Percentiles rank a stretch among this genome's conserved stretches.
These are phyloP conservation scores for Aspergillus carbonarius DNA, from an alignment of 2,329 filamentous ascomycete genomes.

Conservation along the genomic window DNA sequence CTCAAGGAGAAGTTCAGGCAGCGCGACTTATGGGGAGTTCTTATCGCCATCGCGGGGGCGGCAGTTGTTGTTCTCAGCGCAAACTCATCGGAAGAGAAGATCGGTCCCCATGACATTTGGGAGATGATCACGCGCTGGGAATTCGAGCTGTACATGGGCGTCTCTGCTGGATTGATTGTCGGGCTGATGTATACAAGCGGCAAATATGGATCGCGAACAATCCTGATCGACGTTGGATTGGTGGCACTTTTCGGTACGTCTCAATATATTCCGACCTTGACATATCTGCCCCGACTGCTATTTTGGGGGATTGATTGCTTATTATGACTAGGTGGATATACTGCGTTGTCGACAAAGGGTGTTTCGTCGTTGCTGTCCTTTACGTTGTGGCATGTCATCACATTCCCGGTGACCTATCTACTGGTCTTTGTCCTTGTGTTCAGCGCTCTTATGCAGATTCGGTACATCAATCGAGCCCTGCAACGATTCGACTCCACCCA, in stretches of 20 bases:
- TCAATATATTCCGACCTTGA: background rate
- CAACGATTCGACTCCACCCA: constrained; percentile 96
- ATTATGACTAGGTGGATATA: constrained; percentile 73
- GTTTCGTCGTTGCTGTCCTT: constrained; percentile 93
- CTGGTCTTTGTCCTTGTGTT: constrained; percentile 75
- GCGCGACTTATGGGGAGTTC: constrained; percentile 82
- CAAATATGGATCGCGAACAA: constrained; percentile 78
- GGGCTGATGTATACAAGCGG: constrained; percentile 79
- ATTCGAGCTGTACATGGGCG: constrained; percentile 84
- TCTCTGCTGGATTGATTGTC: constrained; percentile 72
- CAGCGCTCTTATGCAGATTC: constrained; percentile 94
- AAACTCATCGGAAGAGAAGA: constrained; percentile 81
- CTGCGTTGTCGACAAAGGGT: constrained; percentile 93
- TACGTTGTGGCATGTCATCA: constrained; percentile 82
- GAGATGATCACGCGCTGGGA: constrained; percentile 80
- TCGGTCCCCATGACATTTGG: constrained; percentile 89
- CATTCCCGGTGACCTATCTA: constrained; percentile 87
- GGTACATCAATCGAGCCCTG: constrained; percentile 86
- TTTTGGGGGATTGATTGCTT: constrained; percentile 11
- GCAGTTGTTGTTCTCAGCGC: constrained; percentile 92
- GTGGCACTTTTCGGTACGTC: constrained; percentile 82
- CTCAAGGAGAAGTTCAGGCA: constrained; percentile 85
- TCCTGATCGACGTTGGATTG: constrained; percentile 87
- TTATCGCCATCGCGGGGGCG: constrained; percentile 82
- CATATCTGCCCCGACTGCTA: background rate